phyloP scores from a whole-genome alignment of 176 grass and related monocot species.

The Pontederia paniculata region DNA sequence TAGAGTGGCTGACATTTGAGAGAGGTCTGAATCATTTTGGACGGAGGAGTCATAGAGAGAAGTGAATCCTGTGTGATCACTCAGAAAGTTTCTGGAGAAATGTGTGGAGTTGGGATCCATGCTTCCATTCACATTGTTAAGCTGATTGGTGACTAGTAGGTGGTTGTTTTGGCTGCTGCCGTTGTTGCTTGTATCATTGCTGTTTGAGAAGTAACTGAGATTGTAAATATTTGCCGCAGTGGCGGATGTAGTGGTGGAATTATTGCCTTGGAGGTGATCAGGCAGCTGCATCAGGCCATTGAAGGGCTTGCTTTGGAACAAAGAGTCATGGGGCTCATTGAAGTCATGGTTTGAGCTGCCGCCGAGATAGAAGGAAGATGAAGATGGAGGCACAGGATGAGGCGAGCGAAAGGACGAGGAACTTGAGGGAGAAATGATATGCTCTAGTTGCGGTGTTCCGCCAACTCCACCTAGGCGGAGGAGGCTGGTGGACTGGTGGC shows the following conservation, averaged over 20 bases:
- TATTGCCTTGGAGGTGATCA: conserved; percentile 37
- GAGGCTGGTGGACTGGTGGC: conserved; percentile 38
- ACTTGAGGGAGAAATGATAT: conserved; percentile 47
- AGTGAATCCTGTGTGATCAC: conserved; percentile 33
- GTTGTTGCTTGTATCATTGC: conserved; percentile 23
- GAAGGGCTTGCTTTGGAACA: conserved; percentile 64
- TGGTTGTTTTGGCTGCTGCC: conserved; percentile 3
- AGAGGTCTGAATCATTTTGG: conserved; percentile 52
- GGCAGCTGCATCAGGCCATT: conserved; percentile 91
- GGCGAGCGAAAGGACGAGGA: conserved; percentile 49
- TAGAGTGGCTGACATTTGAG: conserved; percentile 88
- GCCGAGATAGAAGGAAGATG: conserved; percentile 12
- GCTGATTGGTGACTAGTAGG: neutral
- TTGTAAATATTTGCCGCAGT: conserved; percentile 36
- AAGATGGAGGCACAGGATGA: conserved; percentile 16
- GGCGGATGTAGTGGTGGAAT: conserved; percentile 11
- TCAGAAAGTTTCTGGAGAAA: conserved; percentile 48
- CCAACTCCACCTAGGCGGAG: conserved; percentile 30
- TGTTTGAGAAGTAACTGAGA: conserved; percentile 54
- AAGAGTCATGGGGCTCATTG: conserved; percentile 35
- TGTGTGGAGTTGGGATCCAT: conserved; percentile 24
- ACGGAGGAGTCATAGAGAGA: conserved; percentile 31
- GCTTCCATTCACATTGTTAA: neutral
- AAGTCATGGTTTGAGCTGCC: conserved; percentile 41
- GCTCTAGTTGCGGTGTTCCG: conserved; percentile 39